Evolutionary conservation across 116 monocot genomes (phyloP).

Genomic region (Trichopus zeylanicus): DNA sequence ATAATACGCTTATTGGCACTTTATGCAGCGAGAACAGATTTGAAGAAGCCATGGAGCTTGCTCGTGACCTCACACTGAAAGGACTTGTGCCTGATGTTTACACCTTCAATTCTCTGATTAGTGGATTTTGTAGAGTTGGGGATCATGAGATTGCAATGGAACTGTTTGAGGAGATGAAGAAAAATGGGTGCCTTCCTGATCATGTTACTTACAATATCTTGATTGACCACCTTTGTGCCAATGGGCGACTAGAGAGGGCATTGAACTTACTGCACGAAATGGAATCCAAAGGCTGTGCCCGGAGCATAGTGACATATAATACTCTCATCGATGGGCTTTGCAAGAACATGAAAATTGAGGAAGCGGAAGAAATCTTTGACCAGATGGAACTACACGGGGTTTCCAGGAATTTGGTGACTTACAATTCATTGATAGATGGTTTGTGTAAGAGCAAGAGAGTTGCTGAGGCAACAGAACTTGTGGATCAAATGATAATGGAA

Average conservation of each 20-base stretch:
- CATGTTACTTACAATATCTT: conserved; percentile 77
- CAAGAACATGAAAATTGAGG: conserved; percentile 68
- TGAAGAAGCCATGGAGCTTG: conserved; percentile 91
- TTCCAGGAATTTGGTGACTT: conserved; percentile 67
- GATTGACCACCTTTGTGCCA: conserved; percentile 66
- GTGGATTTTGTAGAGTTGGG: conserved; percentile 55
- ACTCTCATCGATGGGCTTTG: conserved; percentile 84
- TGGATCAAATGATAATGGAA: conserved; percentile 83
- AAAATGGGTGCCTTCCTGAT: conserved; percentile 60
- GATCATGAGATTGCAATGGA: conserved; percentile 46
- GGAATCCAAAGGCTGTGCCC: conserved; percentile 59
- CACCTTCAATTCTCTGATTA: conserved; percentile 79
- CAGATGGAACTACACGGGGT: conserved; percentile 82
- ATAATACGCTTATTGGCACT: conserved; percentile 71
- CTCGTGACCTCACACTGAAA: conserved; percentile 42
- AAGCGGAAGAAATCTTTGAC: conserved; percentile 85
- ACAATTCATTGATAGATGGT: conserved; percentile 77
- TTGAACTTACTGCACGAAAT: conserved; percentile 73
- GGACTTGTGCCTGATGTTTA: conserved; percentile 63
- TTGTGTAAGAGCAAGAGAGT: conserved; percentile 67
- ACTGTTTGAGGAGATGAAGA: conserved; percentile 88
- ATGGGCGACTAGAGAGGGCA: conserved; percentile 43
- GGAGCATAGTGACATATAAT: conserved; percentile 73
- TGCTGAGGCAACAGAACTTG: conserved; percentile 74
- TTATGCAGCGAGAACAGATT: conserved; percentile 49